phyloP scores from a whole-genome alignment of 108 stramenopile genomes.

The Fragilariopsis cylindrus region DNA sequence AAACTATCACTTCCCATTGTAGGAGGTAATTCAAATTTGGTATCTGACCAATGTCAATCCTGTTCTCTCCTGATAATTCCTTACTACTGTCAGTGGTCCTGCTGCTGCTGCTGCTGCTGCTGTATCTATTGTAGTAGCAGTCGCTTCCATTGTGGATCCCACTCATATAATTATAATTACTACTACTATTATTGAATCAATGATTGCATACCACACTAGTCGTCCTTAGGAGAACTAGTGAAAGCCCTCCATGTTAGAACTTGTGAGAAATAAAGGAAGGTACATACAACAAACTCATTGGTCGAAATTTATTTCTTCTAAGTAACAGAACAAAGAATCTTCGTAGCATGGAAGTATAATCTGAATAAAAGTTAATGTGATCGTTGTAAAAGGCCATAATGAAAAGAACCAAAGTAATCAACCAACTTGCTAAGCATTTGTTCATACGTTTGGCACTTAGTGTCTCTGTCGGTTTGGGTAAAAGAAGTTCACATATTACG shows the following conservation, averaged over 20 bases:
- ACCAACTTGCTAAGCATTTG: conserved; percentile 29
- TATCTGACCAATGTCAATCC: no score
- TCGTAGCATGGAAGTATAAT: conserved; percentile 38
- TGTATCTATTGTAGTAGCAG: no score
- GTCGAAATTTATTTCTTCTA: conserved; percentile 28
- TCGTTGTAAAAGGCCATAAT: conserved; percentile 56
- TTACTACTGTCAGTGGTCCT: no score
- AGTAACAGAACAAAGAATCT: conserved; percentile 28
- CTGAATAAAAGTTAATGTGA: conserved; percentile 46
- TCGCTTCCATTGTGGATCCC: no score
- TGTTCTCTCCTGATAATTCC: no score
- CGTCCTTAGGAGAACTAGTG: conserved; percentile 20
- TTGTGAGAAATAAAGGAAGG: conserved; percentile 30
- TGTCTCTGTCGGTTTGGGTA: conserved; percentile 34
- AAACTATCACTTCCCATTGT: no score
- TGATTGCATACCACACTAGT: background rate
- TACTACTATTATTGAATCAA: no score
- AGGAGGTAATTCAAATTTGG: no score
- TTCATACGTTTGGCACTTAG: conserved; percentile 47
- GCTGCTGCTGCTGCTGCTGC: no score
- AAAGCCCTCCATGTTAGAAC: conserved; percentile 40
- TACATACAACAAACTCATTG: conserved; percentile 35
- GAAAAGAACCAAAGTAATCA: conserved; percentile 34
- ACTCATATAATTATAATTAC: no score
- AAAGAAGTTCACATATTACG: conserved; percentile 37